These are phyloP conservation scores for Cladosporium sp. DNA, from an alignment of 2,329 filamentous ascomycete species.

Conservation along the genomic window DNA sequence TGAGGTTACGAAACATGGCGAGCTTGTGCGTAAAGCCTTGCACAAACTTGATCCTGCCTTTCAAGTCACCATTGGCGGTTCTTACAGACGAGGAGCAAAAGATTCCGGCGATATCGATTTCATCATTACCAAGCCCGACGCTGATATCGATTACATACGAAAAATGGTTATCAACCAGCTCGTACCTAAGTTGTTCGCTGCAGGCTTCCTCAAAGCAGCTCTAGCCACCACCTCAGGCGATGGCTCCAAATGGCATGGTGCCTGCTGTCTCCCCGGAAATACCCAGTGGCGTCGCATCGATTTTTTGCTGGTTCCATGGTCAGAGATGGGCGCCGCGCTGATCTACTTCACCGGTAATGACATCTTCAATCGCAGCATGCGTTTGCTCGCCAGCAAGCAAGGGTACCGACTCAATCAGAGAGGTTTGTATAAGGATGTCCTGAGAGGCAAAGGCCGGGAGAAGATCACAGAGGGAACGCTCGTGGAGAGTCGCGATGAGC, in stretches of 20 bases:
- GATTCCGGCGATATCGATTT: slow-evolving; percentile 80
- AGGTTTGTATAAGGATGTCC: slow-evolving; percentile 69
- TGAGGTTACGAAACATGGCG: slow-evolving; percentile 69
- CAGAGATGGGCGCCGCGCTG: slow-evolving; percentile 75
- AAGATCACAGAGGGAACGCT: slow-evolving; percentile 65
- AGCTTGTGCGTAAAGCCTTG: slow-evolving; percentile 58
- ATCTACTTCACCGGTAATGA: slow-evolving; percentile 97
- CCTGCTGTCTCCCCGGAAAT: slow-evolving; percentile 63
- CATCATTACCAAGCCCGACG: slow-evolving; percentile 68
- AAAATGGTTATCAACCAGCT: slow-evolving; percentile 60
- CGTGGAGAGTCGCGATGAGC: slow-evolving; percentile 72
- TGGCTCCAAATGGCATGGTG: slow-evolving; percentile 85
- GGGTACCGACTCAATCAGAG: slow-evolving; percentile 80
- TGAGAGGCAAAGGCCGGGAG: slow-evolving; percentile 53
- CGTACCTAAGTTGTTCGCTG: slow-evolving; percentile 55
- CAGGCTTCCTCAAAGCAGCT: slow-evolving; percentile 64
- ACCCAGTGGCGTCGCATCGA: slow-evolving; percentile 76
- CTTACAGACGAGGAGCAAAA: slow-evolving; percentile 73
- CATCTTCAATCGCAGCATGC: slow-evolving; percentile 84
- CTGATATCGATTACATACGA: slow-evolving; percentile 55
- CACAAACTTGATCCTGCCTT: slow-evolving; percentile 58
- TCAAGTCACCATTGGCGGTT: slow-evolving; percentile 73
- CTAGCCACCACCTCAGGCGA: slow-evolving; percentile 55
- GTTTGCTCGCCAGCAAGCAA: slow-evolving; percentile 74
- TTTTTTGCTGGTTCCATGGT: slow-evolving; percentile 73